A percentile compares a stretch with the other conserved stretches of the same genome.
Evolutionary conservation across 2,329 filamentous ascomycete species (phyloP).

Genomic region (Paraphoma chrysanthemicola): DNA sequence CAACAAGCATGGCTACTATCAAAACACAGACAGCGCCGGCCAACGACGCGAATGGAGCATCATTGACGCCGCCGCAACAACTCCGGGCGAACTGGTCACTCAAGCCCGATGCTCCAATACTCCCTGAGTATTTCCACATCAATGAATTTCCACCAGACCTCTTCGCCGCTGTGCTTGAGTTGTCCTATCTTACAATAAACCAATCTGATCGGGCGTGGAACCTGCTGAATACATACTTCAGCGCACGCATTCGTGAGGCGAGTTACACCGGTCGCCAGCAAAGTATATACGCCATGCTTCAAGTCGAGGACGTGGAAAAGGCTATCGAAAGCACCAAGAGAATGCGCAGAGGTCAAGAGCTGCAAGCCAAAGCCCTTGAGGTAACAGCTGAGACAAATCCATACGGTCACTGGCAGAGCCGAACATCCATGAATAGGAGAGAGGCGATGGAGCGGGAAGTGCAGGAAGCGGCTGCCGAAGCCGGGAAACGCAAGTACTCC

Average conservation of each 20-base stretch:
- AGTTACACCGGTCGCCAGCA: background rate
- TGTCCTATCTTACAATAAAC: constrained; percentile 12
- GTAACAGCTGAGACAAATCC: background rate
- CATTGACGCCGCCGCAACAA: background rate
- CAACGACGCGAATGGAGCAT: background rate
- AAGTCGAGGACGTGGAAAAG: constrained; percentile 17
- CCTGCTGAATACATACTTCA: constrained; percentile 17
- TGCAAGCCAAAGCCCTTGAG: background rate
- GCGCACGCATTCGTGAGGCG: constrained; percentile 10
- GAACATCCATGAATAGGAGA: background rate
- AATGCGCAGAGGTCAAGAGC: constrained; percentile 11
- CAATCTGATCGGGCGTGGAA: constrained; percentile 18
- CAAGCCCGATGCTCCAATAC: background rate
- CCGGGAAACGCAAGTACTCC: constrained; percentile 9
- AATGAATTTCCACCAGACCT: background rate
- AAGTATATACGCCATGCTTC: constrained; percentile 1
- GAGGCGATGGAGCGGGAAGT: constrained; percentile 1
- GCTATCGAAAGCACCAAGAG: constrained; percentile 13
- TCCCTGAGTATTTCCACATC: background rate
- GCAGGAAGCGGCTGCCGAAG: background rate
- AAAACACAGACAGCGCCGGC: background rate
- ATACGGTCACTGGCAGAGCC: background rate
- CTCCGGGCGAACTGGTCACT: background rate
- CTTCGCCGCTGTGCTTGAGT: constrained; percentile 4
- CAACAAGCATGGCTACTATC: background rate